Conservation (phyloP, 2,329 filamentous ascomycete species). For the Nemania serpens region DNA sequence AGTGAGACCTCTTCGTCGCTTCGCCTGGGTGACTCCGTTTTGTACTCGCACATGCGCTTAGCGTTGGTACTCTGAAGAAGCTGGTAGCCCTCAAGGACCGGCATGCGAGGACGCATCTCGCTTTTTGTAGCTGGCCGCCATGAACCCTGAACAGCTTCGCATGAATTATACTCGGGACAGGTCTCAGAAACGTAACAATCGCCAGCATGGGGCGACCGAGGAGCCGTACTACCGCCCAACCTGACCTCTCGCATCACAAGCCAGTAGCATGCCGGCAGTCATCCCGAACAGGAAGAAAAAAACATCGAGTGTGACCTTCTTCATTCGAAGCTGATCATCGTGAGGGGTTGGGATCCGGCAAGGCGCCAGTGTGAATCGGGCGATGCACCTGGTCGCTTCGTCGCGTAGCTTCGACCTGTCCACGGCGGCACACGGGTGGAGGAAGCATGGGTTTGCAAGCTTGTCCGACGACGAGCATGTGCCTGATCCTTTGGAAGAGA, state of each 20-base stretch:
- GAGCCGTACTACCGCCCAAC: not conserved
- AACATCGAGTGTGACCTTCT: constrained; percentile 21
- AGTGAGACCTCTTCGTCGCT: not conserved
- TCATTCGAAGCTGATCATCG: constrained; percentile 12
- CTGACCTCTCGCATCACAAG: constrained; percentile 14
- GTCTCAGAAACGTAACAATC: constrained; percentile 12
- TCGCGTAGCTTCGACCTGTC: constrained; percentile 3
- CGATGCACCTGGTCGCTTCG: not conserved
- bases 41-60: not conserved
- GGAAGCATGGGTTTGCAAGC: no score
- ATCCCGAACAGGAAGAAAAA: constrained; percentile 22
- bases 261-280: constrained; percentile 22
- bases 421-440: no score
- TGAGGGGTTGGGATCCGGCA: constrained; percentile 1
- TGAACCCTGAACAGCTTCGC: constrained; percentile 6
- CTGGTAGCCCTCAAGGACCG: not conserved
- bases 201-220: not conserved
- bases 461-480: not conserved
- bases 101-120: not conserved
- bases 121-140: constrained; percentile 8
- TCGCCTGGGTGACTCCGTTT: not conserved
- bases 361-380: constrained; percentile 10
- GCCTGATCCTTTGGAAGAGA: no score
- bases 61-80: not conserved
- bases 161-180: not conserved